Base-by-base conservation (phyloP, 2,329 filamentous ascomycete genomes). In the Paecilomyces niveus region DNA sequence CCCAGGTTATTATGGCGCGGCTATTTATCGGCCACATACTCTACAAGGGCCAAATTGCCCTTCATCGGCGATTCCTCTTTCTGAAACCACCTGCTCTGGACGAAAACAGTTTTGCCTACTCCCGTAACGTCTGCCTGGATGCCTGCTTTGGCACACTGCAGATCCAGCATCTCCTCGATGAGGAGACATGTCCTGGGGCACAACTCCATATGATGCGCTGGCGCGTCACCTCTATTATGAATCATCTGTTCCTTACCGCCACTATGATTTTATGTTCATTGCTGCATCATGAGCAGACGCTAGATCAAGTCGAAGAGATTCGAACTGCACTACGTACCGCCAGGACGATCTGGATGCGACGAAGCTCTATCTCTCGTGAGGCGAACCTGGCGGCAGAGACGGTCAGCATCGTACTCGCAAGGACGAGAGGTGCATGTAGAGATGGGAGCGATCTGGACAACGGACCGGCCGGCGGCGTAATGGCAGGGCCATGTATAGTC, bases 191-290 rank as follows among this genome's bases (percentile, higher is more conserved):
- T 54, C 81, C 82, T 0, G 83, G 81, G 1, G 80, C 80, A 3
- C 72, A 81, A 53, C 73, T 87, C 10, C 72, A 76, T 61, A 72
- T 74, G 53, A 77, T 81, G 53, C 78, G 78, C 3, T 87, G 83
- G 83, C 84, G 85, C 61, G 69, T 85, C 21, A 80, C 79, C 1
- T 81, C 81, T 1, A 68, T 85, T 3, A 78, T 80, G 18, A 79
- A 83, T 54, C 83, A 86, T 62, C 83, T 86, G 64, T 87, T 84
- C 55, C 72, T 87, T 53, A 76, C 86, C 0, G 83, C 83, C 0
- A 80, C 80, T 54, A 83, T 84, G 77, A 75, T 86, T 1, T 63
- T 87, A 3, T 85, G 82, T 60, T 73, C 60, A 9, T 35, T 66
- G 10, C 24, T 67, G 8, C 26, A 29, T 29, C 26, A 4, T 29